Percentiles rank a stretch among this genome's conserved stretches.
phyloP scores from a whole-genome alignment of 805 yeast species.

The Priceomyces carsonii region DNA sequence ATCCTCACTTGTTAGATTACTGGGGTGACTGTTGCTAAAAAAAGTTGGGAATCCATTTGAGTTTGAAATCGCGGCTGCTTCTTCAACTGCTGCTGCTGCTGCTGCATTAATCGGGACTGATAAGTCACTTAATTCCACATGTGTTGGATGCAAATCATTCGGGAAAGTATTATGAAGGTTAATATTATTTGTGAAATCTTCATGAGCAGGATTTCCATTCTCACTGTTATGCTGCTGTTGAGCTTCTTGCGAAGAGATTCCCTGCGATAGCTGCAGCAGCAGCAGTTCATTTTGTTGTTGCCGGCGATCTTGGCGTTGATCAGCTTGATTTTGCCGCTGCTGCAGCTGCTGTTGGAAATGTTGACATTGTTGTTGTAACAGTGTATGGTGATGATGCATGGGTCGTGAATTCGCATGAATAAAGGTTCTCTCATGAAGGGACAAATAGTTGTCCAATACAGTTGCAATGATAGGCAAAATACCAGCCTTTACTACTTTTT shows the following conservation, averaged over 20 bases:
- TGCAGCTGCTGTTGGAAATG: slow-evolving; percentile 6
- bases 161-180: slow-evolving; percentile 1
- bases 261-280: slow-evolving; percentile 3
- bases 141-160: not conserved
- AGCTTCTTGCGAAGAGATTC: not conserved
- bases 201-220: slow-evolving; percentile 1
- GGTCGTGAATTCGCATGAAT: slow-evolving; percentile 28
- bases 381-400: slow-evolving; percentile 5
- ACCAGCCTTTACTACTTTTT: slow-evolving; percentile 88
- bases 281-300: not conserved
- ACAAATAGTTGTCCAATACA: slow-evolving; percentile 80
- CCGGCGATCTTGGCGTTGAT: slow-evolving; percentile 5
- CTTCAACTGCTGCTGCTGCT: slow-evolving; percentile 14
- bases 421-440: slow-evolving; percentile 40
- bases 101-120: slow-evolving; percentile 8
- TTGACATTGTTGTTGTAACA: slow-evolving; percentile 6
- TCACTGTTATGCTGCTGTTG: slow-evolving; percentile 6
- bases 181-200: slow-evolving; percentile 2
- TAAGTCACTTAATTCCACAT: not conserved
- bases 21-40: slow-evolving; percentile 20
- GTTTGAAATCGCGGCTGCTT: slow-evolving; percentile 7
- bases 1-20: slow-evolving; percentile 37
- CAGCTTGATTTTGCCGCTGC: slow-evolving; percentile 7
- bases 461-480: slow-evolving; percentile 90
- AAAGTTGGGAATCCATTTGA: slow-evolving; percentile 15